These are phyloP conservation scores for Cucumis cinereus DNA, from an alignment of 306 rosid species.

Conservation along the genomic window DNA sequence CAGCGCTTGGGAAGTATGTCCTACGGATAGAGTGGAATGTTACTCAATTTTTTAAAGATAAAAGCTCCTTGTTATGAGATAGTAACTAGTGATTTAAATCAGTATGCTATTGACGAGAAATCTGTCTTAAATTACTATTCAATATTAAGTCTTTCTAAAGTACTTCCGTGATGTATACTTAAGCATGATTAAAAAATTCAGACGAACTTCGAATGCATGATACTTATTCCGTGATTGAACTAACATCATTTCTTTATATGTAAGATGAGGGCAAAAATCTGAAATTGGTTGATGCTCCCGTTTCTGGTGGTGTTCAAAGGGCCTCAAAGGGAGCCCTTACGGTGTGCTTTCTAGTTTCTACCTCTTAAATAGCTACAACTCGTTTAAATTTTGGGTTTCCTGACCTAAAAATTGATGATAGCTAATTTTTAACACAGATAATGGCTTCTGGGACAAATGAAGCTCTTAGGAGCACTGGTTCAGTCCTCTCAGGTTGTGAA, in stretches of 20 bases:
- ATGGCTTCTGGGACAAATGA: conserved; percentile 84
- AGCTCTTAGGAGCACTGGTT: conserved; percentile 71
- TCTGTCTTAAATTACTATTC: neutral
- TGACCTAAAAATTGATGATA: conserved; percentile 5
- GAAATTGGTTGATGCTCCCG: conserved; percentile 96
- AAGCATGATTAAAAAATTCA: neutral
- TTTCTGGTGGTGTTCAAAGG: conserved; percentile 85
- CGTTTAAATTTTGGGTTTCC: conserved; percentile 8
- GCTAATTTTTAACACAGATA: conserved; percentile 37
- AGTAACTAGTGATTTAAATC: neutral
- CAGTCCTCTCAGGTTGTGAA: conserved; percentile 62
- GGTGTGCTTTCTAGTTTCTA: conserved; percentile 23
- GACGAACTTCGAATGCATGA: neutral
- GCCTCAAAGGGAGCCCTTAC: conserved; percentile 80
- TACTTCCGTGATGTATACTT: neutral
- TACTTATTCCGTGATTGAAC: conserved; percentile 14
- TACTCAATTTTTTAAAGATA: neutral
- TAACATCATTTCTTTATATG: conserved; percentile 19
- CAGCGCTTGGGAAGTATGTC: conserved; percentile 59
- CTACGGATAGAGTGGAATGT: neutral
- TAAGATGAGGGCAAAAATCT: conserved; percentile 66
- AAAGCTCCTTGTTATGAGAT: neutral
- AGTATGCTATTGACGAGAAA: neutral
- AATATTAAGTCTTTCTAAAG: neutral
- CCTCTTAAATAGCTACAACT: neutral